phyloP scores from a whole-genome alignment of 2,329 filamentous ascomycete species.

The Blumeriella jaapii region DNA sequence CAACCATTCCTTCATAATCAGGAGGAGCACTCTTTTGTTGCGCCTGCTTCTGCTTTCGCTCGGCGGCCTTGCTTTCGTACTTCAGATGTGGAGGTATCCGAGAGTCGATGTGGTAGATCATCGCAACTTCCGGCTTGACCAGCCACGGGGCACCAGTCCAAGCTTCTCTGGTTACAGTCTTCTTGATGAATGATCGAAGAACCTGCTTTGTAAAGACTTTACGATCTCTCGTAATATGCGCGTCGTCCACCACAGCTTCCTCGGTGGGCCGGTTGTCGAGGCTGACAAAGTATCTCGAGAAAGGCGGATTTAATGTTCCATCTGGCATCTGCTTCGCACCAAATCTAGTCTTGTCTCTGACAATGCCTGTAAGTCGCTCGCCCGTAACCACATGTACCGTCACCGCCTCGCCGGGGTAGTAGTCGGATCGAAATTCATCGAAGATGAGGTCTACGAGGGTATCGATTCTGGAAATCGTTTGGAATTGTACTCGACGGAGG shows the following conservation, averaged over 20 bases:
- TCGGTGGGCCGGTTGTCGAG: slow-evolving; percentile 55
- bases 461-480: slow-evolving; percentile 79
- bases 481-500: slow-evolving; percentile 82
- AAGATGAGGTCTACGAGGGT: slow-evolving; percentile 59
- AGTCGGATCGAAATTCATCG: slow-evolving; percentile 77
- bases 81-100: slow-evolving; percentile 73
- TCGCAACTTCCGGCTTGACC: slow-evolving; percentile 77
- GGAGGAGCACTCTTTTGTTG: slow-evolving; percentile 38
- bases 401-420: slow-evolving; percentile 80
- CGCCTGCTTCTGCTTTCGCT: slow-evolving; percentile 61
- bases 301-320: slow-evolving; percentile 57
- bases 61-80: slow-evolving; percentile 67
- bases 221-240: slow-evolving; percentile 74
- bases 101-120: slow-evolving; percentile 76
- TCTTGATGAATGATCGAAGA: slow-evolving; percentile 86
- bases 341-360: slow-evolving; percentile 78
- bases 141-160: slow-evolving; percentile 97
- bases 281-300: slow-evolving; percentile 71
- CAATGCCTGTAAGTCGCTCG: slow-evolving; percentile 59
- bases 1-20: slow-evolving; percentile 27
- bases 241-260: slow-evolving; percentile 69
- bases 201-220: slow-evolving; percentile 93
- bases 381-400: slow-evolving; percentile 59
- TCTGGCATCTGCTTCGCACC: slow-evolving; percentile 50
- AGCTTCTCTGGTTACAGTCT: slow-evolving; percentile 80